Evolutionary conservation across 495 filamentous ascomycete genomes (phyloP).

Genomic region (Penicillium tannophilum): DNA sequence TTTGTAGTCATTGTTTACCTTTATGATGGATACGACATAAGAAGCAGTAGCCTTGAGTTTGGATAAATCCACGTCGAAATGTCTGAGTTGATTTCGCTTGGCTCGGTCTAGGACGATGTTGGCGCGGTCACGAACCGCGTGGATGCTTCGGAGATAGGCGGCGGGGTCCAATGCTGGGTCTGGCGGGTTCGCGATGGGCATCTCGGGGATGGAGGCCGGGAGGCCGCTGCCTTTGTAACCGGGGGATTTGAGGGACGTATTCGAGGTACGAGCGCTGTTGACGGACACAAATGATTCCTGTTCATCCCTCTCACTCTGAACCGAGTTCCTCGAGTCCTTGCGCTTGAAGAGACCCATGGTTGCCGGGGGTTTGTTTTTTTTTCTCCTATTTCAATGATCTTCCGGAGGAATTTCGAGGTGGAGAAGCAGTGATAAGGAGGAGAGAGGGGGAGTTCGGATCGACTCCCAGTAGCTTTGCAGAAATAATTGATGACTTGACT

Average conservation of each 20-base stretch:
- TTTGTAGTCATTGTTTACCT: conserved; percentile 55
- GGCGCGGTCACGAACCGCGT: conserved; percentile 81
- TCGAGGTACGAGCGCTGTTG: conserved; percentile 54
- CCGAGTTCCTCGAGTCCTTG: conserved; percentile 58
- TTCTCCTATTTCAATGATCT: background rate
- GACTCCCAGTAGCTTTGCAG: background rate
- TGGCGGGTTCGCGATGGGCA: conserved; percentile 80
- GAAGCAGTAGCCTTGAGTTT: conserved; percentile 86
- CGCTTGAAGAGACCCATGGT: conserved; percentile 61
- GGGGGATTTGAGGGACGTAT: conserved; percentile 58
- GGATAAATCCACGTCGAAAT: conserved; percentile 89
- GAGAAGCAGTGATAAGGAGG: conserved; percentile 6
- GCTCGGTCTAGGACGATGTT: conserved; percentile 75
- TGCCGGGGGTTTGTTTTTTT: background rate
- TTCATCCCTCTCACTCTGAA: conserved; percentile 51
- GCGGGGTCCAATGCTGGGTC: conserved; percentile 91
- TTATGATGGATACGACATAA: conserved; percentile 97
- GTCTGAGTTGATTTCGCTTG: conserved; percentile 72
- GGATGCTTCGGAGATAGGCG: conserved; percentile 87
- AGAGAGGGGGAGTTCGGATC: background rate
- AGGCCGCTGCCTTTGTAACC: conserved; percentile 44
- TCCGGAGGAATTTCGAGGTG: background rate
- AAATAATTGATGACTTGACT: background rate
- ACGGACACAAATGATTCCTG: conserved; percentile 49
- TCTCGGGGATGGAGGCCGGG: conserved; percentile 56